Conservation (phyloP, 2,329 filamentous ascomycete species). For the Trichoderma atroviride region DNA sequence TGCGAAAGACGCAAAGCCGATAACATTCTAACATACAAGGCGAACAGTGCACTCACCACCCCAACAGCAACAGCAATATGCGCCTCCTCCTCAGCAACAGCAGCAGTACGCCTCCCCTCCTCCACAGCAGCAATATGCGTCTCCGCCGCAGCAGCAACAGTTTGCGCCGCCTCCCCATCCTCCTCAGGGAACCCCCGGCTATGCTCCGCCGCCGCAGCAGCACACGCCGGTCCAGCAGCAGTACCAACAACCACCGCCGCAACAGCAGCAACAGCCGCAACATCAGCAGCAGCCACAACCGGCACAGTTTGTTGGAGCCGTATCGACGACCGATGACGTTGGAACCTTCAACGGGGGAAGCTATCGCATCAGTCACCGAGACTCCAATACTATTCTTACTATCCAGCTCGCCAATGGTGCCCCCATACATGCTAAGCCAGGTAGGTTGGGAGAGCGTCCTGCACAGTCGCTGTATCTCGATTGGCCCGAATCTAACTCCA, state of each 20-base stretch:
- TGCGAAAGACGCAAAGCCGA: not conserved
- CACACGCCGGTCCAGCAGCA: conserved; percentile 36
- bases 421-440: conserved; percentile 78
- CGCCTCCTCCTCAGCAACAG: conserved; percentile 34
- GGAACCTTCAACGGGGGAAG: conserved; percentile 98
- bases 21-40: not conserved
- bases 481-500: not conserved
- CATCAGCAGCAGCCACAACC: conserved; percentile 28
- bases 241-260: conserved; percentile 36
- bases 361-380: conserved; percentile 89
- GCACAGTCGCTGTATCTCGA: not conserved
- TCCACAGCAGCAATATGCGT: conserved; percentile 38
- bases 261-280: conserved; percentile 34
- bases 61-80: conserved; percentile 34
- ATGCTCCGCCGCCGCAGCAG: conserved; percentile 39
- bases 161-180: conserved; percentile 44
- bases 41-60: conserved; percentile 32
- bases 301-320: conserved; percentile 63
- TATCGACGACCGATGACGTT: conserved; percentile 74
- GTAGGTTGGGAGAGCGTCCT: conserved; percentile 41
- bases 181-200: conserved; percentile 31
- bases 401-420: conserved; percentile 88
- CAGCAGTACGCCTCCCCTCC: conserved; percentile 35
- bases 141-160: conserved; percentile 49
- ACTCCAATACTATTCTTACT: conserved; percentile 87